phyloP scores from a whole-genome alignment of 495 filamentous ascomycete species.

The Tuber borchii region DNA sequence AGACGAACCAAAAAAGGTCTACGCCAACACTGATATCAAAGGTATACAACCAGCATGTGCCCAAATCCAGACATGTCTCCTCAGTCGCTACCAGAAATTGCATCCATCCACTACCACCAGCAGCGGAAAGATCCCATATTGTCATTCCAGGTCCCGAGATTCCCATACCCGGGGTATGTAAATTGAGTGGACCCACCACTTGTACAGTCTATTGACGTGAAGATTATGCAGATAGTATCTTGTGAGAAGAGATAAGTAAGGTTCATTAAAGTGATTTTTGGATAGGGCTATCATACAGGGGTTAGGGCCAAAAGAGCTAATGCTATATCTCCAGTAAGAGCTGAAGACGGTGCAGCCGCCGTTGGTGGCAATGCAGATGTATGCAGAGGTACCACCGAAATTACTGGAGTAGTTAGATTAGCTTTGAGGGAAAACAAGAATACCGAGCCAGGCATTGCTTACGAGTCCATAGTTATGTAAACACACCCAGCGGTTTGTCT shows the following conservation, averaged over 20 bases:
- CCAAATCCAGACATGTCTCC: not conserved
- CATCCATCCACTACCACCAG: conserved; percentile 1
- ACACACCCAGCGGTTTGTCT: not conserved
- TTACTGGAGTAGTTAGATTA: not conserved
- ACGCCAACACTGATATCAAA: not conserved
- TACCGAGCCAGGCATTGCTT: not conserved
- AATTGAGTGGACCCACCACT: not conserved
- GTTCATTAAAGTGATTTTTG: not conserved
- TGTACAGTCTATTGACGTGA: not conserved
- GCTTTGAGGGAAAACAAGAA: not conserved
- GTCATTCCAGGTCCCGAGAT: not conserved
- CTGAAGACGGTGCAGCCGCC: not conserved
- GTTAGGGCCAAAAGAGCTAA: not conserved
- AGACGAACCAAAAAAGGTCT: not conserved
- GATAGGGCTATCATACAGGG: not conserved
- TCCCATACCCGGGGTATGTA: not conserved
- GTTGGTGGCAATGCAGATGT: not conserved
- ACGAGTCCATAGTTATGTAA: not conserved
- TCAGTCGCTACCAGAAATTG: not conserved
- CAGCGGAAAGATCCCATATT: not conserved
- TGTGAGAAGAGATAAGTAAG: not conserved
- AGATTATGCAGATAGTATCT: not conserved
- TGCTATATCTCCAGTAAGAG: not conserved
- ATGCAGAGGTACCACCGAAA: not conserved
- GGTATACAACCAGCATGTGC: not conserved